phyloP scores from a whole-genome alignment of 345 rosid species.

The Punica granatum region DNA sequence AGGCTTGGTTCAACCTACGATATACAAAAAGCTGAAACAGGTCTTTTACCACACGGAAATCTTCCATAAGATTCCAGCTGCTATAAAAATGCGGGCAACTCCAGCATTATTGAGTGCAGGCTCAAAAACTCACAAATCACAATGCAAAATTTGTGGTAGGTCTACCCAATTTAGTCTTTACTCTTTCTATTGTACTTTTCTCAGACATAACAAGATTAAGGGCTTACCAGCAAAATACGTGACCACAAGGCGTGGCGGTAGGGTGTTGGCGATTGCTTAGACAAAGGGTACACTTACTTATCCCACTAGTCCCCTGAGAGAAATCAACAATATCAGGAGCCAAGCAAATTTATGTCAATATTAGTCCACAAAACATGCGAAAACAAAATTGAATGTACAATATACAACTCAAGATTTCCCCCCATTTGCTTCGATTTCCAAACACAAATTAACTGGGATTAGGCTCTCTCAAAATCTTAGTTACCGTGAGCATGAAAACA shows the following conservation, averaged over 20 bases:
- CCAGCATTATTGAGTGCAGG: neutral
- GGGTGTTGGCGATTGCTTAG: slow-evolving; percentile 76
- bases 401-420: neutral
- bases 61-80: neutral
- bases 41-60: neutral
- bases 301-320: slow-evolving; percentile 25
- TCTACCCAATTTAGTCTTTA: neutral
- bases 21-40: neutral
- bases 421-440: neutral
- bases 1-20: neutral
- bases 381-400: neutral
- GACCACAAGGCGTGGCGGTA: slow-evolving; percentile 90
- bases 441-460: neutral
- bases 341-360: neutral
- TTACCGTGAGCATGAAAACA: neutral
- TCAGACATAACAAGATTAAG: neutral
- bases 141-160: slow-evolving; percentile 4
- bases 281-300: slow-evolving; percentile 82
- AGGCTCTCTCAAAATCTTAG: neutral
- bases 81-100: neutral
- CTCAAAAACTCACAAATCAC: neutral
- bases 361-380: neutral
- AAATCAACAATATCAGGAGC: neutral
- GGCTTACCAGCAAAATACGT: slow-evolving; percentile 67
- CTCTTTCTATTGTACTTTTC: neutral